Conservation (phyloP, 345 rosid species). For the Viola odorata region DNA sequence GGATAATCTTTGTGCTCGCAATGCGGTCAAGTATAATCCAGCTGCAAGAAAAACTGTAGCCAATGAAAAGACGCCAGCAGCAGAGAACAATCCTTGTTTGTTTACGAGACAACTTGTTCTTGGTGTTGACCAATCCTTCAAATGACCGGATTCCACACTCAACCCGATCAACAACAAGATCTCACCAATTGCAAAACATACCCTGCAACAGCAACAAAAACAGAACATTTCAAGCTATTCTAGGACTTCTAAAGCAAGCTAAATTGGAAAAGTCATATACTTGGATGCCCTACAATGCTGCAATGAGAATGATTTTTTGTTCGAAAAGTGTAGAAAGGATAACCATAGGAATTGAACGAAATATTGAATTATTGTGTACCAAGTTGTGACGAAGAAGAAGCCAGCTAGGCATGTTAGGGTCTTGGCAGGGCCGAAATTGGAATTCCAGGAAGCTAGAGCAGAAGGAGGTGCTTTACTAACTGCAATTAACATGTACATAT, state of each 20-base stretch:
- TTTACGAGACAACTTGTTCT: constrained; percentile 55
- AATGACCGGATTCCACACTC: constrained; percentile 88
- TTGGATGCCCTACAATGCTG: not conserved
- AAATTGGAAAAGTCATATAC: not conserved
- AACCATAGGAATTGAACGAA: not conserved
- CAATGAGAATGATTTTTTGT: not conserved
- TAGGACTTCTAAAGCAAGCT: not conserved
- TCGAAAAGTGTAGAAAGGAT: not conserved
- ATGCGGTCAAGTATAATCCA: constrained; percentile 64
- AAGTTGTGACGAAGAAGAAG: constrained; percentile 68
- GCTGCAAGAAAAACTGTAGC: constrained; percentile 60
- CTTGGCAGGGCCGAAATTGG: constrained; percentile 33
- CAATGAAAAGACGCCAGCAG: constrained; percentile 68
- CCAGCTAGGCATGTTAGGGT: constrained; percentile 61
- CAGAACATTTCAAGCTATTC: not conserved
- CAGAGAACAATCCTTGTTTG: constrained; percentile 69
- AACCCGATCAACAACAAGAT: constrained; percentile 65
- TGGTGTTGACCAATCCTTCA: constrained; percentile 70
- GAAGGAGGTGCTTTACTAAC: constrained; percentile 56
- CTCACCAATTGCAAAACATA: constrained; percentile 72
- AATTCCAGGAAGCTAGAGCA: constrained; percentile 43
- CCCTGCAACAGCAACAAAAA: constrained; percentile 29
- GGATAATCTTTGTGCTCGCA: constrained; percentile 55
- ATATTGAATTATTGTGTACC: constrained; percentile 36
- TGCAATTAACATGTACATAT: constrained; percentile 59